Evolutionary conservation across 2,329 filamentous ascomycete genomes (phyloP), one percentile per base, ranked within the genome.

Genomic region (Monosporascus sp.): DNA sequence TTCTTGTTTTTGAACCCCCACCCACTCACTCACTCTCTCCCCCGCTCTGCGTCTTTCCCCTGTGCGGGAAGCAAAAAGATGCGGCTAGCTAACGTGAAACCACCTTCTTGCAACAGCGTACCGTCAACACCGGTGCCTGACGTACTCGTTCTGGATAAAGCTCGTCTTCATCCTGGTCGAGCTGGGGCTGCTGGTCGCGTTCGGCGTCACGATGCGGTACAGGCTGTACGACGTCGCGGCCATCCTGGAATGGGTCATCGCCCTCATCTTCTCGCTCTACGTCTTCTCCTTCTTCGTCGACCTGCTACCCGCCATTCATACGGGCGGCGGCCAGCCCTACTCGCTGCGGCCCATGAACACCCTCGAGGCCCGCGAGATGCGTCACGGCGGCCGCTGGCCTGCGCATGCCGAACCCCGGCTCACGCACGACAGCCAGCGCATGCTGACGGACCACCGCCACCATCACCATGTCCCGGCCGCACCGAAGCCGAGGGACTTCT

Each of bases 181-280:
- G 69, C 63, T 96, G 39, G 74, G 70, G 18, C 82, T 99, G 8
- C 85, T 82, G 57, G 77, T 91, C 64, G 85, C 79, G 45, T 97
- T 97, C 68, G 86, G 77, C 22, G 76, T 83, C 4, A 76, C 75
- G 52, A 79, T 76, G 37, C 76, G 73, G 39, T 71, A 68, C 3
- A 55, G 72, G 8, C 64, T 76, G 24, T 79, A 78, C 62, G 87
- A 94, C 69, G 71, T 75, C 1, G 90, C 86, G 39, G 94, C 91
- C 6, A 74, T 95, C 50, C 70, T 97, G 35, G 93, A 97, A 73
- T 86, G 83, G 83, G 67, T 83, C 55, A 84, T 97, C 59, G 83
- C 90, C 35, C 85, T 96, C 65, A 78, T 96, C 66, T 97, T 92
- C 74, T 89, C 88, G 50, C 87, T 92, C 66, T 97, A 96, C 73